Conservation (phyloP, 345 rosid species). For the Clarkia xantiana region DNA sequence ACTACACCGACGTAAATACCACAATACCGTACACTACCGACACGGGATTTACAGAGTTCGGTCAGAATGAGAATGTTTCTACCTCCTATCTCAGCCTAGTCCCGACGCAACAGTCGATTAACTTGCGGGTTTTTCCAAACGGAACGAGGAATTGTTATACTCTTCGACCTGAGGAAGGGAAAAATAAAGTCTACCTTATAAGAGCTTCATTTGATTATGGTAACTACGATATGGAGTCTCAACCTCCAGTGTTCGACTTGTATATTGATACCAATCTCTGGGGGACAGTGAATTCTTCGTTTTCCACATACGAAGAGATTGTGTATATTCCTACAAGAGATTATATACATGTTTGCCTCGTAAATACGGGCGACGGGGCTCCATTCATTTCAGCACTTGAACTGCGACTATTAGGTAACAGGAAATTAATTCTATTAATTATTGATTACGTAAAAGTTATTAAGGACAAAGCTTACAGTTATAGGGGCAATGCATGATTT, state of each 20-base stretch:
- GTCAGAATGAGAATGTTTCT: conserved; percentile 10
- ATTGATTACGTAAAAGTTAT: too few relatives aligned
- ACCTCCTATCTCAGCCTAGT: neutral
- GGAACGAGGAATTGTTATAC: conserved; percentile 35
- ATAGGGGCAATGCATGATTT: too few relatives aligned
- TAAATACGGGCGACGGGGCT: conserved; percentile 3
- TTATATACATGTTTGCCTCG: conserved; percentile 8
- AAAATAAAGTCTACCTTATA: conserved; percentile 15
- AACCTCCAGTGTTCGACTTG: conserved; percentile 19
- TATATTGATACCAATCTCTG: conserved; percentile 11
- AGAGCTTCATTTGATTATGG: conserved; percentile 25
- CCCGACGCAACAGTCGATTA: conserved; percentile 8
- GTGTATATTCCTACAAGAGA: conserved; percentile 3
- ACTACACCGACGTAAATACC: conserved; percentile 14
- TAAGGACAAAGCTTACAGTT: too few relatives aligned
- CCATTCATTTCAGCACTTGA: conserved; percentile 7
- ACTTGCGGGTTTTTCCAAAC: conserved; percentile 21
- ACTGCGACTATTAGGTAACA: neutral
- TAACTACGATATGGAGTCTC: conserved; percentile 20
- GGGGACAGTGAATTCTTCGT: neutral
- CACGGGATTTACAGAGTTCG: conserved; percentile 19
- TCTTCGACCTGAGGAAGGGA: conserved; percentile 16
- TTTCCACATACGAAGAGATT: neutral
- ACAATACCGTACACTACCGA: conserved; percentile 21
- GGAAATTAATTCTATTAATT: too few relatives aligned